A percentile compares a stretch with the other conserved stretches of the same genome.
Evolutionary conservation across 345 rosid genomes (phyloP).

Genomic region (Syzygium aqueum): DNA sequence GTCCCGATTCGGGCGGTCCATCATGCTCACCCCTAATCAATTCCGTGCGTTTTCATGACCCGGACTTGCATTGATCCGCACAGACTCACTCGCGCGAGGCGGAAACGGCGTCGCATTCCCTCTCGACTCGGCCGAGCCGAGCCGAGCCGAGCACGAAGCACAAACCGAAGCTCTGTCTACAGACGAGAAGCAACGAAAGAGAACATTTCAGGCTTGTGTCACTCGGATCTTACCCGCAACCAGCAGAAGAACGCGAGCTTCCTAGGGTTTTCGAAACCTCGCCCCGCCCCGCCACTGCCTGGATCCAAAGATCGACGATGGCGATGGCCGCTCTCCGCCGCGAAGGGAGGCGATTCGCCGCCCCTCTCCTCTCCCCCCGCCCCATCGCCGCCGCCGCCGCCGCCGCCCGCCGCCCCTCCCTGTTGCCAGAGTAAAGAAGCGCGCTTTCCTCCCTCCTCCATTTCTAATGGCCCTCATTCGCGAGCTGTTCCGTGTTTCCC

Average conservation of each 20-base stretch:
- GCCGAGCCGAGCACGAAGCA: not conserved
- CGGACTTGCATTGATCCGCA: not conserved
- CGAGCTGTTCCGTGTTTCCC: not conserved
- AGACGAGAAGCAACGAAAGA: not conserved
- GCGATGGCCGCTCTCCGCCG: slow-evolving; percentile 74
- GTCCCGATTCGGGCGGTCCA: no score
- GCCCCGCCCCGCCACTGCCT: not conserved
- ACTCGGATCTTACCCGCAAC: not conserved
- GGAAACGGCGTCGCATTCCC: not conserved
- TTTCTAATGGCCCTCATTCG: not conserved
- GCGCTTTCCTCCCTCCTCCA: slow-evolving; percentile 1
- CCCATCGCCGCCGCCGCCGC: slow-evolving; percentile 38
- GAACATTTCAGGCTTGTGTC: not conserved
- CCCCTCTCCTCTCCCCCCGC: slow-evolving; percentile 49
- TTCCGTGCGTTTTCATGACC: accelerated
- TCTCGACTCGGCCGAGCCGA: not conserved
- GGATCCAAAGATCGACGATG: slow-evolving; percentile 16
- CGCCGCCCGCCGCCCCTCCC: slow-evolving; percentile 29
- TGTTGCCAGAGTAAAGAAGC: not conserved
- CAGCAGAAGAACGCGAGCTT: not conserved
- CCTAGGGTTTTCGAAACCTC: not conserved
- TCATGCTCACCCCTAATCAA: no score
- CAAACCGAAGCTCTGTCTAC: not conserved
- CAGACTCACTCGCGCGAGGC: not conserved
- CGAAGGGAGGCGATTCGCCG: slow-evolving; percentile 70